phyloP scores from a whole-genome alignment of 23 red algal species.

The Gracilaria gracilis region DNA sequence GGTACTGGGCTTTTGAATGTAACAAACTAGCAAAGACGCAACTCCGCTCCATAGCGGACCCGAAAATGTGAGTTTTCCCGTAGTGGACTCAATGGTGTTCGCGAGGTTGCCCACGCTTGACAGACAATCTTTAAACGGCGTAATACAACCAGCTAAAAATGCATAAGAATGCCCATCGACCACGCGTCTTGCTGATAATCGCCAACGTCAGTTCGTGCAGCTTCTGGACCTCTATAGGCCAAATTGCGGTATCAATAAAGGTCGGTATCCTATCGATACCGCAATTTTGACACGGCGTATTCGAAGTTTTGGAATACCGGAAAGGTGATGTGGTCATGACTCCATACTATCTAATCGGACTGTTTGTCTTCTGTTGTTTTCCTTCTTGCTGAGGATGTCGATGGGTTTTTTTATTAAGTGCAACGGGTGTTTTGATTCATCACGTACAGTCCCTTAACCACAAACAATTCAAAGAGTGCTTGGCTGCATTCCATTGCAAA shows the following conservation, averaged over 20 bases:
- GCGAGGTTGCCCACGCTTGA: not conserved
- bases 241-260: slow-evolving; percentile 5
- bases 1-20: slow-evolving; percentile 40
- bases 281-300: not conserved
- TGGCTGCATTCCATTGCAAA: too few relatives aligned
- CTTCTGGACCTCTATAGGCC: slow-evolving; percentile 27
- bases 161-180: slow-evolving; percentile 61
- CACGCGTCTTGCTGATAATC: slow-evolving; percentile 53
- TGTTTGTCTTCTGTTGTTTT: too few relatives aligned
- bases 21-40: slow-evolving; percentile 59
- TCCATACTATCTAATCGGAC: too few relatives aligned
- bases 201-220: slow-evolving; percentile 21
- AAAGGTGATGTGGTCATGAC: not conserved
- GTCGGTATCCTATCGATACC: not conserved
- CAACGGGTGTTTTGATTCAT: too few relatives aligned
- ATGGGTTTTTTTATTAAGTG: too few relatives aligned
- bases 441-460: too few relatives aligned
- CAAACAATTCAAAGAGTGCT: too few relatives aligned
- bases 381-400: too few relatives aligned
- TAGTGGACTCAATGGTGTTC: slow-evolving; percentile 20
- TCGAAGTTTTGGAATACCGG: slow-evolving; percentile 37
- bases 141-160: slow-evolving; percentile 34
- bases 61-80: slow-evolving; percentile 53
- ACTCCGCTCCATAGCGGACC: slow-evolving; percentile 49
- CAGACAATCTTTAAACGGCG: slow-evolving; percentile 42